Evolutionary conservation across 768 basidiomycete species (phyloP).

Genomic region (Thelephora ganbajun): DNA sequence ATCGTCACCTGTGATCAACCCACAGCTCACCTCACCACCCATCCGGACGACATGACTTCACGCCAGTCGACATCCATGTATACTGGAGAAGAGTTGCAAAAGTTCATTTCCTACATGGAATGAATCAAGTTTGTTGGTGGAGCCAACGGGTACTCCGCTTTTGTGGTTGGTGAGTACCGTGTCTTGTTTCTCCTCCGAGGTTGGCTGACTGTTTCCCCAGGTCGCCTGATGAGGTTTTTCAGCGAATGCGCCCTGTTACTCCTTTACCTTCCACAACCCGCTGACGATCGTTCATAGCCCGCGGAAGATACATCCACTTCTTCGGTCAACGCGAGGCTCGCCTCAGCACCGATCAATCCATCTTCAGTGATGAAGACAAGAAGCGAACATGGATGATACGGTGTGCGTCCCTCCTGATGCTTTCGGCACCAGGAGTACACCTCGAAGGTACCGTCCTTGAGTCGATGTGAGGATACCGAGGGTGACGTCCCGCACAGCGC

Average conservation of each 20-base stretch:
- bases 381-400: conserved; percentile 8
- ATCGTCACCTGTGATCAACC: not conserved
- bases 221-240: conserved; percentile 23
- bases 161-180: conserved; percentile 3
- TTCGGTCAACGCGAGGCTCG: conserved; percentile 33
- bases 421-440: conserved; percentile 16
- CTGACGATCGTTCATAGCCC: conserved; percentile 6
- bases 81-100: conserved; percentile 6
- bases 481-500: not conserved
- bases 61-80: conserved; percentile 8
- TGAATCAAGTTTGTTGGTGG: not conserved
- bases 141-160: not conserved
- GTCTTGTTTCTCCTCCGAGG: not conserved
- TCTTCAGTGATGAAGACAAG: conserved; percentile 11
- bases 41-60: conserved; percentile 7
- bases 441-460: conserved; percentile 1
- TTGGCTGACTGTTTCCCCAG: conserved; percentile 11
- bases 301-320: conserved; percentile 27
- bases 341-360: conserved; percentile 28
- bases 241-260: not conserved
- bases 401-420: conserved; percentile 11
- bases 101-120: conserved; percentile 8
- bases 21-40: not conserved
- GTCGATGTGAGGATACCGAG: too few species aligned
- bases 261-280: conserved; percentile 20